Base-by-base conservation (phyloP, 2,329 filamentous ascomycete genomes). In the Canariomyces notabilis region DNA sequence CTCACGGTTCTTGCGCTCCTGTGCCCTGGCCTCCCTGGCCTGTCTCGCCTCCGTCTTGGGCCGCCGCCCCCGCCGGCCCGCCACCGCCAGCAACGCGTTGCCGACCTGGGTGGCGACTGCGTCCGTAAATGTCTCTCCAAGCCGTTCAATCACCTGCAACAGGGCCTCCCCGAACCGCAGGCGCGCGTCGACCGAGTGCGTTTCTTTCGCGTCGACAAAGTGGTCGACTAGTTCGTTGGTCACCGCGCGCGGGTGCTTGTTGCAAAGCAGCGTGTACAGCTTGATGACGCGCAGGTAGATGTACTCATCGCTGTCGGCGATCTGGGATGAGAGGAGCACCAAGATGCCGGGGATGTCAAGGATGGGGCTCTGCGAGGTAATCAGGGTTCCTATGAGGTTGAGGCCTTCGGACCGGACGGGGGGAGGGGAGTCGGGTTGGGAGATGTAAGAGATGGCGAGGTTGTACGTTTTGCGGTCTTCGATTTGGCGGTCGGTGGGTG, bases 91-190 rank as follows among this genome's bases (percentile, higher is more conserved):
- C n/a, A 85, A 71, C 0, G 75, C 77, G 54, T 82, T 74, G 3
- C 72, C 70, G 1, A 82, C 72, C 14, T 72, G 64, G 26, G 66
- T 61, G 0, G 80, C 78, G 0, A 71, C 61, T 0, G 77, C 74
- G 1, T 76, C 77, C 0, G 72, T 61, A 48, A 85, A 82, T 0
- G 72, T 75, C 42, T 74, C 67, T 5, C 77, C 75, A 1, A 82
- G 69, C 6, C 74, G 72, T 59, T 86, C 75, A n/a, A 85, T 72
- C 0, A 84, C 76, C 55, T 82, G 79, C 2, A 81, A 57, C 18
- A 87, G 64, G 0, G 81, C 79, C 61, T 89, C 85, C 39, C 83
- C 85, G 51, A 87, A 77, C 7, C 83, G 73, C 0, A 89, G 70
- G 2, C 85, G 76, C 2, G 76, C 72, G 60, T 89, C 84, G 0